Base-by-base conservation (phyloP, 768 basidiomycete species). In the Amanita phalloides region DNA sequence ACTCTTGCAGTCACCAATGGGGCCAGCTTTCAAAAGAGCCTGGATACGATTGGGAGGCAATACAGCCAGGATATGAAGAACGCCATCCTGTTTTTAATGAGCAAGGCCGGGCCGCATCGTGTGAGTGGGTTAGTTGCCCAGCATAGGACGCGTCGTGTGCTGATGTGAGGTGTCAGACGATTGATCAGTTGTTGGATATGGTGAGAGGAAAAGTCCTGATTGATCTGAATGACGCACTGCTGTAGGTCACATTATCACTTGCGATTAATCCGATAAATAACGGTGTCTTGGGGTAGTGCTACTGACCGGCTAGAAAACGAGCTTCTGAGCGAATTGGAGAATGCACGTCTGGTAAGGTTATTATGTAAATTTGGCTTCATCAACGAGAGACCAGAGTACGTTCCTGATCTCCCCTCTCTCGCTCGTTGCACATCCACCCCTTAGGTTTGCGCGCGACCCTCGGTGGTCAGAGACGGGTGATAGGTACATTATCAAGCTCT, bases 381-480 rank as follows among this genome's bases (percentile, higher is more conserved):
- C 71, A 98, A 98, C 64, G 96, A 99, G 63, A 77, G 96, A n/a
- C 95, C 96, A 2, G 96, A 98, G 92, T 97, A 62, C 51, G 89
- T 77, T 14, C 41, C 30, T 33, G 51, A 21, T 3, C 23, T 50
- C 21, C 26, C 28, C 20, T 42, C 30, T 28, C 28, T 26, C 6
- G 39, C 49, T 3, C 13, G 21, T 13, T 41, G 8, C 23, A 13
- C 7, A 32, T 8, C 25, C 14, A 10, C 23, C 4, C 13, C 28
- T n/a, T 51, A 94, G 92, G 60, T 96, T 96, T 60, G 86, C 93
- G n/a, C 84, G 87, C 38, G 95, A 97, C 60, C 82, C 90, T 1
- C 79, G 94, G 2, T 99, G 96, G 96, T 93, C 94, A 10, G 96
- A 99, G 63, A 98, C 96, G 0, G 96, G 96, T 1, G 96, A 99